Conservation (phyloP, 2,329 filamentous ascomycete genomes). For the Herpotrichia juniperi region DNA sequence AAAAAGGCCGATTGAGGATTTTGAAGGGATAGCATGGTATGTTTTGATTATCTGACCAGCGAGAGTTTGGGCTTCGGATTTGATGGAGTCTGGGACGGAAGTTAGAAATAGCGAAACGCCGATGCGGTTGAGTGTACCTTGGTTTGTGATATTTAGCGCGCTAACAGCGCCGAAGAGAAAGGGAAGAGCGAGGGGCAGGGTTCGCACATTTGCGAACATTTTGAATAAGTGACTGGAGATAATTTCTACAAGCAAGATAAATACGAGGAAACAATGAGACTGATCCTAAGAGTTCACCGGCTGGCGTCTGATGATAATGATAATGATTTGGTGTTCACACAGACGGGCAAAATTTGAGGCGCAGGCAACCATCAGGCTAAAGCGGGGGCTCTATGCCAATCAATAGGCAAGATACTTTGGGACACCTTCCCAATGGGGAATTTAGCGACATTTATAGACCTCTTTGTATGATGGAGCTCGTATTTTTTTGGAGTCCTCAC, state of each 20-base stretch:
- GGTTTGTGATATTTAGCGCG: slow-evolving; percentile 25
- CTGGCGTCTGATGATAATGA: too few species aligned
- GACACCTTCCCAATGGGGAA: too few species aligned
- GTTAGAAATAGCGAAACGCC: neutral
- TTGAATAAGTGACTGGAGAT: slow-evolving; percentile 6
- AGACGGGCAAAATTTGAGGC: too few species aligned
- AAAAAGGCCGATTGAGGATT: slow-evolving; percentile 25
- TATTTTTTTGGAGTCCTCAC: too few species aligned
- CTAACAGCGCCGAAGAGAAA: slow-evolving; percentile 12
- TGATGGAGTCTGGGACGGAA: slow-evolving; percentile 28
- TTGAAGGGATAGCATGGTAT: slow-evolving; percentile 22
- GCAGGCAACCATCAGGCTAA: too few species aligned
- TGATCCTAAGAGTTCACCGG: too few species aligned
- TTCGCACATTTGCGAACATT: slow-evolving; percentile 22
- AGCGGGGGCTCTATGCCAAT: too few species aligned
- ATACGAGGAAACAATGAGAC: too few species aligned
- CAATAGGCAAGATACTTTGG: too few species aligned
- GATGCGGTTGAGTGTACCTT: neutral
- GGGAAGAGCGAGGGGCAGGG: slow-evolving; percentile 24
- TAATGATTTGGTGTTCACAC: too few species aligned
- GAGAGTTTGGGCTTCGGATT: slow-evolving; percentile 24
- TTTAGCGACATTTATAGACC: too few species aligned
- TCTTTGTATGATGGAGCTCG: too few species aligned
- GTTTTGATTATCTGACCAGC: slow-evolving; percentile 24
- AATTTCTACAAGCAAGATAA: neutral